Evolutionary conservation across 805 yeast genomes (phyloP).

Genomic region (Saccharomyces paradoxus): DNA sequence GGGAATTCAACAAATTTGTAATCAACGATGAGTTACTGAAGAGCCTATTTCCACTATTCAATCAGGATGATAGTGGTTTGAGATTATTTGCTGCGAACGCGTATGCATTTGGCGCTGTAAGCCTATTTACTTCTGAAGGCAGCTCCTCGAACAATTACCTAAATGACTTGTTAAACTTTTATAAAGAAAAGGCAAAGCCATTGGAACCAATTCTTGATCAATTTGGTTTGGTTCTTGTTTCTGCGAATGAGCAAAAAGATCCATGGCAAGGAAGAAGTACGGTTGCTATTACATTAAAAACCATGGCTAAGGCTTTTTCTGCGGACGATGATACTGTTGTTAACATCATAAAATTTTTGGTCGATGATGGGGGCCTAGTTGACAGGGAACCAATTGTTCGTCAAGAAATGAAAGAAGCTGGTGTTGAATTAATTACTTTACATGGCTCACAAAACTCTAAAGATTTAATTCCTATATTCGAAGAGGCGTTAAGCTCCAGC

Average conservation of each 20-base stretch:
- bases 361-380: conserved; percentile 57
- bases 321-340: conserved; percentile 35
- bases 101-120: conserved; percentile 47
- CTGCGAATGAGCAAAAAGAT: conserved; percentile 56
- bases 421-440: conserved; percentile 55
- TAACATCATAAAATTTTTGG: conserved; percentile 52
- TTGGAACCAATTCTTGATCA: conserved; percentile 72
- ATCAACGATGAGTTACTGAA: conserved; percentile 31
- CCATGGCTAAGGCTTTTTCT: conserved; percentile 43
- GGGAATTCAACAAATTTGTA: conserved; percentile 65
- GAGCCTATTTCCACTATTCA: conserved; percentile 44
- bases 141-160: conserved; percentile 32
- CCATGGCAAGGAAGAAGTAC: conserved; percentile 84
- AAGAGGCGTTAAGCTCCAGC: conserved; percentile 41
- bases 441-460: conserved; percentile 69
- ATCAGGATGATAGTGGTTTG: conserved; percentile 52
- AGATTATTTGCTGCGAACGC: conserved; percentile 69
- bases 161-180: conserved; percentile 44
- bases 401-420: conserved; percentile 84
- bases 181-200: conserved; percentile 53
- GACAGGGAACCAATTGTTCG: conserved; percentile 68
- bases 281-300: conserved; percentile 57
- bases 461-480: conserved; percentile 72
- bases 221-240: conserved; percentile 66
- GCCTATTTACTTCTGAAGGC: conserved; percentile 24